A percentile compares a stretch with the other conserved stretches of the same genome.
These are phyloP conservation scores for Globisporangium mamillatum DNA, from an alignment of 352 stramenopile species.

Conservation along the genomic window DNA sequence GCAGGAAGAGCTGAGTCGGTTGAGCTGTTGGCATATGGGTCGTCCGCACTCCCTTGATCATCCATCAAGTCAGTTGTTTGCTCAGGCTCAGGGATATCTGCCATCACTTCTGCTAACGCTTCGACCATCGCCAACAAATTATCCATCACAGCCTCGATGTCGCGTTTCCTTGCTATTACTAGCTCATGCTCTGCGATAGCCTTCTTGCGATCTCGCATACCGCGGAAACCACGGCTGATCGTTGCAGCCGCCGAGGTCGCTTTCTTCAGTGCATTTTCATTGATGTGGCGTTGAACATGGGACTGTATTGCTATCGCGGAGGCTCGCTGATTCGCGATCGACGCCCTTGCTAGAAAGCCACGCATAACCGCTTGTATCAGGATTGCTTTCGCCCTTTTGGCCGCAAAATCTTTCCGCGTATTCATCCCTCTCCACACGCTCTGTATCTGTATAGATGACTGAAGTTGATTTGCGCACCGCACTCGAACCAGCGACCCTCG, in stretches of 20 bases:
- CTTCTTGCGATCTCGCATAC: slow-evolving; percentile 8
- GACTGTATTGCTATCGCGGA: slow-evolving; percentile 26
- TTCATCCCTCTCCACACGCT: slow-evolving; percentile 23
- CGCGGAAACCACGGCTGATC: slow-evolving; percentile 14
- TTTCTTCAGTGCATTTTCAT: slow-evolving; percentile 11
- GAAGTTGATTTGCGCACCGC: slow-evolving; percentile 7
- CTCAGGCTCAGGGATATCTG: not conserved
- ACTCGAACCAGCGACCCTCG: slow-evolving; percentile 19
- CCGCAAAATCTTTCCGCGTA: slow-evolving; percentile 16
- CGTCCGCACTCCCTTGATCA: not conserved
- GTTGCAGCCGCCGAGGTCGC: slow-evolving; percentile 2
- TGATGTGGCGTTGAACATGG: slow-evolving; percentile 18
- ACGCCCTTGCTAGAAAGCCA: slow-evolving; percentile 17
- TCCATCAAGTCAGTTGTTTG: not conserved
- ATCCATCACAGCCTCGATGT: slow-evolving; percentile 16
- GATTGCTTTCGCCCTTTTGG: slow-evolving; percentile 21
- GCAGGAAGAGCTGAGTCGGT: not conserved
- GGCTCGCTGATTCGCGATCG: slow-evolving; percentile 14
- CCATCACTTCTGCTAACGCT: slow-evolving; percentile 2
- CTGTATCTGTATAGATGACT: slow-evolving; percentile 26
- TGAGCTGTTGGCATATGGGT: not conserved
- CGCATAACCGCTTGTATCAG: slow-evolving; percentile 26
- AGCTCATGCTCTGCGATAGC: not conserved
- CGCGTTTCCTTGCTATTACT: not conserved
- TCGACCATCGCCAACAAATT: slow-evolving; percentile 19